Conservation (phyloP, 768 basidiomycete species). For the Pleurotus citrinopileatus region DNA sequence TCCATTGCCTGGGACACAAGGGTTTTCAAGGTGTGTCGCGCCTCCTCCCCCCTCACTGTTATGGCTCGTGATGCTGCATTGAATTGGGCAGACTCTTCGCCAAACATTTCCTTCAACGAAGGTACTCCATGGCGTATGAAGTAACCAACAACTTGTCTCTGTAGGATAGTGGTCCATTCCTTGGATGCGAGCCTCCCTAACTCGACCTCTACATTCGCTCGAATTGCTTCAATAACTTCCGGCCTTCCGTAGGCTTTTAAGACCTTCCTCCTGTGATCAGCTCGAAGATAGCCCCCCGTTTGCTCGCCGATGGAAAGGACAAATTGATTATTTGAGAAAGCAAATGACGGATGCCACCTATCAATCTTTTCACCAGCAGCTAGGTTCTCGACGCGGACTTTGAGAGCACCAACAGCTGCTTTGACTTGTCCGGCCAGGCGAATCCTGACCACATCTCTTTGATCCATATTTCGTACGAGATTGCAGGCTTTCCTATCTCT, state of each 20-base stretch:
- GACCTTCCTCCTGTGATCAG: slow-evolving; percentile 41
- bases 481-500: slow-evolving; percentile 33
- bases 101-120: slow-evolving; percentile 48
- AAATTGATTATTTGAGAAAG: slow-evolving; percentile 23
- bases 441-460: slow-evolving; percentile 16
- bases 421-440: slow-evolving; percentile 36
- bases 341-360: slow-evolving; percentile 49
- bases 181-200: slow-evolving; percentile 44
- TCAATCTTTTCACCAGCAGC: slow-evolving; percentile 47
- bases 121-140: slow-evolving; percentile 50
- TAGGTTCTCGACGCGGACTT: slow-evolving; percentile 57
- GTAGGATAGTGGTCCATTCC: slow-evolving; percentile 38
- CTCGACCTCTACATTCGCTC: slow-evolving; percentile 23
- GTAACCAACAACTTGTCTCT: slow-evolving; percentile 39
- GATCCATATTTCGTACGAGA: slow-evolving; percentile 21
- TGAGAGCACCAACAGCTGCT: slow-evolving; percentile 51
- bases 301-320: slow-evolving; percentile 27
- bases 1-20: slow-evolving; percentile 45
- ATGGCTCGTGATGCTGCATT: slow-evolving; percentile 35
- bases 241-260: slow-evolving; percentile 23
- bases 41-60: slow-evolving; percentile 55
- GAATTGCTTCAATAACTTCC: slow-evolving; percentile 11
- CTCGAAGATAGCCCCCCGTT: slow-evolving; percentile 41
- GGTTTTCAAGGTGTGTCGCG: slow-evolving; percentile 40
- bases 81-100: slow-evolving; percentile 51